Evolutionary conservation across 495 filamentous ascomycete species (phyloP).

Genomic region (Usnea hakonensis): DNA sequence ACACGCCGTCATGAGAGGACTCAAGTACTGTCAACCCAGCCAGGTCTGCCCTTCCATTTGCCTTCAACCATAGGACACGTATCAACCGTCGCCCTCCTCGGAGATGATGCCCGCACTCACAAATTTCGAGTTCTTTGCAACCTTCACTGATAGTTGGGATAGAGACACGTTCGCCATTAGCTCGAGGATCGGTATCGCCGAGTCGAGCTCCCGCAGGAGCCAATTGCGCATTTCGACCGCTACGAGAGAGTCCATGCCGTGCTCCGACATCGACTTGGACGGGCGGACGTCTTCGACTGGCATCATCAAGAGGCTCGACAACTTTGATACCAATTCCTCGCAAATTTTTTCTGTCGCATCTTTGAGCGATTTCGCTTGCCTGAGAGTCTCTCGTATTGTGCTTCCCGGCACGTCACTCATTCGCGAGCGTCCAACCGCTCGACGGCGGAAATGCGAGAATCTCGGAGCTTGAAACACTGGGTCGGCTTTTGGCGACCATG

Average conservation of each 20-base stretch:
- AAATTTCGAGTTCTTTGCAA: background rate
- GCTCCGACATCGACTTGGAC: slow-evolving; percentile 21
- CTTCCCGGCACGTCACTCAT: background rate
- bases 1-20: no score
- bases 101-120: background rate
- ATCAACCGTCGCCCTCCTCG: no score
- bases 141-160: slow-evolving; percentile 1
- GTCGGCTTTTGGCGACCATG: slow-evolving; percentile 6
- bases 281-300: background rate
- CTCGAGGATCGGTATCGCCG: slow-evolving; percentile 32
- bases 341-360: background rate
- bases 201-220: slow-evolving; percentile 28
- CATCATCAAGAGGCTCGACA: slow-evolving; percentile 3
- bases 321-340: background rate
- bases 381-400: background rate
- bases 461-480: slow-evolving; percentile 4
- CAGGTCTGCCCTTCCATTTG: no score
- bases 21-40: no score
- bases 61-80: no score
- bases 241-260: slow-evolving; percentile 36
- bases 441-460: slow-evolving; percentile 8
- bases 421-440: background rate
- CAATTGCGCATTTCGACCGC: slow-evolving; percentile 37
- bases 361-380: background rate
- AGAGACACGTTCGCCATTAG: slow-evolving; percentile 24